These are phyloP conservation scores for Phylloporus gajari DNA, from an alignment of 1,284 basidiomycete genomes.

Conservation along the genomic window DNA sequence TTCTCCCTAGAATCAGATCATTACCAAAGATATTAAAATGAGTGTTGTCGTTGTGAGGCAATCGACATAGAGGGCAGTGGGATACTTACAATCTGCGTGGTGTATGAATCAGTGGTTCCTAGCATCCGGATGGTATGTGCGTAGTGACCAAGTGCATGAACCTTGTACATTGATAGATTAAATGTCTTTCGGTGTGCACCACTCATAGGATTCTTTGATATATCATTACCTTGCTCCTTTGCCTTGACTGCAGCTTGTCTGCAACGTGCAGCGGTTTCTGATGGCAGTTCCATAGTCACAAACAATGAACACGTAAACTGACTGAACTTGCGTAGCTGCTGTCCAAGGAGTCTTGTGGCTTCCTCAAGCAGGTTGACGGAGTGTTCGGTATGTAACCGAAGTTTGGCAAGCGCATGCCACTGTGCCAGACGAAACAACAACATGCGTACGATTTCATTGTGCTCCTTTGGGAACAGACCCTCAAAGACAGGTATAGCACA, in stretches of 20 bases:
- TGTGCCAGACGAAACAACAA: neutral
- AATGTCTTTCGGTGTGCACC: neutral
- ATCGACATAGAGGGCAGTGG: too few relatives aligned
- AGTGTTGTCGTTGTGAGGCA: neutral
- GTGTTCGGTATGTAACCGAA: neutral
- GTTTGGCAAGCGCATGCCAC: conserved; percentile 10
- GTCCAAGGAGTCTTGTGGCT: neutral
- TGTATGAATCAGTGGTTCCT: conserved; percentile 9
- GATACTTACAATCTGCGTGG: neutral
- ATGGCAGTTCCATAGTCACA: conserved; percentile 16
- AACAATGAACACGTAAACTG: too few relatives aligned
- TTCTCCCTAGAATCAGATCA: neutral
- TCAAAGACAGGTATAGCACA: conserved; percentile 12
- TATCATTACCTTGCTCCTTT: neutral
- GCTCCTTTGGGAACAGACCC: neutral
- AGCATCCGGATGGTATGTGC: neutral
- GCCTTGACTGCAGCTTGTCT: conserved; percentile 2
- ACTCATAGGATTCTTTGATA: neutral
- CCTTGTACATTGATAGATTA: conserved; percentile 19
- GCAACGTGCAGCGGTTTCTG: conserved; percentile 1
- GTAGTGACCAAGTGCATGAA: conserved; percentile 19
- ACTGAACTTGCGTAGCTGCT: conserved; percentile 15
- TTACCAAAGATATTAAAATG: too few relatives aligned
- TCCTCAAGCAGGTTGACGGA: neutral
- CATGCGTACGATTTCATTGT: neutral